Evolutionary conservation across 768 basidiomycete species (phyloP), one percentile per base, ranked within the genome.

Genomic region (Leccinum aurantiacum): DNA sequence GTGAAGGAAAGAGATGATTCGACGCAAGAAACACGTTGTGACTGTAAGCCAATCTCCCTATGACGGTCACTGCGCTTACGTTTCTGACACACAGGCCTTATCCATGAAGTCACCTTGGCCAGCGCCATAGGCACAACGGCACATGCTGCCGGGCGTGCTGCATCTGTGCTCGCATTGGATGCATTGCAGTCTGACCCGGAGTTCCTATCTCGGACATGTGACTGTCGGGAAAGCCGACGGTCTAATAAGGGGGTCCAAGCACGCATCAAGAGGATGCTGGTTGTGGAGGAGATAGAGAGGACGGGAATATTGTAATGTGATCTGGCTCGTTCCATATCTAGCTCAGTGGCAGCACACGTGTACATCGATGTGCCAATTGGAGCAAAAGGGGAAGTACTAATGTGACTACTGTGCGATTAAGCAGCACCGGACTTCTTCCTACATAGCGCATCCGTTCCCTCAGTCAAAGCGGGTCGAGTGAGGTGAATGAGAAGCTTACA

Each of bases 131-230:
- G 86, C 53, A 56, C 70, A 6, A 82, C 82, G 7, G 74, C 78
- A 9, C 74, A 80, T 29, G 75, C 79, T 17, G 88, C 90, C 25
- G 81, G 85, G 6, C 82, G 88, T 61, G 76, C 74, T 41, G 87
- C 86, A 4, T 88, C 88, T 6, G 65, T 82, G 52, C 77, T 77
- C n/a, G 90, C 90, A 11, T 69, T 93, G 60, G 86, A 90, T 67
- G 85, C 84, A 17, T 71, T 93, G 35, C 83, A 89, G 59, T 82
- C 81, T 27, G 85, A 91, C 66, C 73, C 84, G 6, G 79, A 78
- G 13, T 85, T 92, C 57, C 73, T 93, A 68, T 73, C 79, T 6
- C 79, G 81, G 51, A 82, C 78, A 19, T 93, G 91, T 68, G 84
- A 90, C 72, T 93, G 91, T 72, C 78, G 85, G 54, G 68, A 66